Base-by-base conservation (phyloP, 305 asterid species). In the Monarda citriodora region DNA sequence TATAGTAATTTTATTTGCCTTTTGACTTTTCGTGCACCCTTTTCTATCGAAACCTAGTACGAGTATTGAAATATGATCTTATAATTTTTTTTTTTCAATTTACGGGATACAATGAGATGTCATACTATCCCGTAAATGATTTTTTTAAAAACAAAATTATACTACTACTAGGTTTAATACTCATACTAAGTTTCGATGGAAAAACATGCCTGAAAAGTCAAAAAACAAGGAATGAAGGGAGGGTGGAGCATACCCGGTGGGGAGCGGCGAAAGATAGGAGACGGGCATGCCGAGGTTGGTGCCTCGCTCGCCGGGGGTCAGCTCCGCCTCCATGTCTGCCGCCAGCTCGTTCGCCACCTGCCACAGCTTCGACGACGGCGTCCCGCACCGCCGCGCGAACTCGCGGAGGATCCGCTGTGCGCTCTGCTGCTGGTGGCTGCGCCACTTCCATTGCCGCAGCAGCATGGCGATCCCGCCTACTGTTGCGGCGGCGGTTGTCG, bases 331-430 rank as follows among this genome's bases (percentile, higher is more conserved):
- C 91, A 85, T 83, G 32, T 74, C 79, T 6, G 82, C 50, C 21
- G 79, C 79, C 69, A 88, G 42, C 44, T 88, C 95, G 61, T 79
- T 64, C 20, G 88, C 83, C 5, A 83, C 53, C 10, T 69, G 68
- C 86, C 95, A 83, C n/a, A 88, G 78, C 61, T 72, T 77, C 14
- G 83, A 67, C 23, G 80, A 81, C 17, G 95, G 95, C 2, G 89
- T 79, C n/a, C 89, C 89, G 44, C 83, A 71, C 49, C 82, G 83
- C 42, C 83, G 69, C 1, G 92, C 90, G 41, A 85, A 79, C 63
- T 81, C 81, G 1, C 92, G 79, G n/a, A 88, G 76, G 52, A 88
- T 85, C 14, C 77, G 79, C 36, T 76, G 78, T 3, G 86, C 83
- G 60, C 69, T 78, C 83, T 75, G 70, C 56, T 85, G 82, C 64